phyloP scores from a whole-genome alignment of 1,284 basidiomycete species.

The Boletus albobrunnescens region DNA sequence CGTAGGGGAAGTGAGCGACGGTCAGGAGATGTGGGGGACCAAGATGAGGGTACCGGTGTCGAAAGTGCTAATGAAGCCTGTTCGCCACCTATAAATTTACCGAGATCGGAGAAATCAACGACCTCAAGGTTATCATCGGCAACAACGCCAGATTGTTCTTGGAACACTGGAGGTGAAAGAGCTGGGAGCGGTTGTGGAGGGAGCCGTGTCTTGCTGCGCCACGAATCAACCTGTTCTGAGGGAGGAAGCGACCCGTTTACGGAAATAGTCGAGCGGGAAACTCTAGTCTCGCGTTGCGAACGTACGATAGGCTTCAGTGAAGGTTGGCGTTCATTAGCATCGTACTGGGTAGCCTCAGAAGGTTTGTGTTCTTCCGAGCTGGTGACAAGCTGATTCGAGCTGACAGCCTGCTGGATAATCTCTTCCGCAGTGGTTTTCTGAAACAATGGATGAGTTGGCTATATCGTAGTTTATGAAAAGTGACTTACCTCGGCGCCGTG shows the following conservation, averaged over 20 bases:
- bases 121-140: slow-evolving; percentile 64
- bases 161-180: slow-evolving; percentile 40
- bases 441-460: slow-evolving; percentile 8
- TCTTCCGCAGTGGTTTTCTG: slow-evolving; percentile 19
- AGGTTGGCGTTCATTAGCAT: slow-evolving; percentile 29
- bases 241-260: slow-evolving; percentile 26
- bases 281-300: slow-evolving; percentile 25
- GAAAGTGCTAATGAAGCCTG: slow-evolving; percentile 10
- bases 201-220: slow-evolving; percentile 52
- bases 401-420: slow-evolving; percentile 9
- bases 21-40: slow-evolving; percentile 17
- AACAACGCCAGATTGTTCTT: slow-evolving; percentile 43
- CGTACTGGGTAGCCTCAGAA: slow-evolving; percentile 1
- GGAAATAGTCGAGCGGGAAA: slow-evolving; percentile 24
- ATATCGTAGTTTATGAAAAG: background rate
- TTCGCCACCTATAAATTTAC: slow-evolving; percentile 53
- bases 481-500: slow-evolving; percentile 23
- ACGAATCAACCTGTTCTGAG: slow-evolving; percentile 50
- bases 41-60: slow-evolving; percentile 16
- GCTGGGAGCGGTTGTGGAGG: slow-evolving; percentile 22
- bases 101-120: slow-evolving; percentile 74
- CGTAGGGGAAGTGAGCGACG: slow-evolving; percentile 33
- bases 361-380: slow-evolving; percentile 5
- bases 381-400: slow-evolving; percentile 1
- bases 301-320: slow-evolving; percentile 31